Evolutionary conservation across 2,329 filamentous ascomycete species (phyloP), one percentile per base, ranked within the genome.

Genomic region (Colletotrichum sp.): DNA sequence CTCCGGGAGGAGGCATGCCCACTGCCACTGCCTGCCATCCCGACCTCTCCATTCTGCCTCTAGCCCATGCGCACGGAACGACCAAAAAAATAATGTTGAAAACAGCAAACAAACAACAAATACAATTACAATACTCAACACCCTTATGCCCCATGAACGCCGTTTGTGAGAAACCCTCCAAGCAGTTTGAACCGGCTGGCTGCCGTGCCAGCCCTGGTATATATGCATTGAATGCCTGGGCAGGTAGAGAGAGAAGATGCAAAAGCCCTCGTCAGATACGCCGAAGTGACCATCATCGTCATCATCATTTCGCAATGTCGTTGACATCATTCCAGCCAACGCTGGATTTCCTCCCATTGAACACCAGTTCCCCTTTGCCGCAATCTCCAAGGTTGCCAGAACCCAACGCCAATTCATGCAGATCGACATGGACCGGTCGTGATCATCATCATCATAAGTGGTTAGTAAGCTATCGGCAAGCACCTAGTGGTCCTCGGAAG

Each of bases 351-450:
- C 67, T 61, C 68, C 72, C 72, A 36, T 76, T 71, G 58, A 74
- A 76, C 70, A 76, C 70, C 74, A 73, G 39, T 60, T 52, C 27
- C 43, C 71, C 58, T 69, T 76, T 65, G 48, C 73, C 68, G 65
- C 64, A 75, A 72, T 77, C 69, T 68, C 72, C 72, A 62, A 72
- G 68, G 64, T 72, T 62, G 32, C 69, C 75, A 76, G 69, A 77
- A 77, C 76, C 74, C 76, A 87, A 87, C 85, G 85, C 86, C 86
- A 83, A 82, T 82, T 82, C 81, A 87, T 86, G 85, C 85, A 86
- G 80, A 79, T 78, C 80, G 77, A 85, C 82, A 82, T 86, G 80
- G 85, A 83, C 83, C 79, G 82, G 81, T 85, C 85, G 82, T 87
- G 79, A 76, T 85, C 84, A 86, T 88, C 81, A 87, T 87, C 86